These are phyloP conservation scores for Cladosporium sp. DNA, from an alignment of 2,329 filamentous ascomycete genomes.

Conservation along the genomic window DNA sequence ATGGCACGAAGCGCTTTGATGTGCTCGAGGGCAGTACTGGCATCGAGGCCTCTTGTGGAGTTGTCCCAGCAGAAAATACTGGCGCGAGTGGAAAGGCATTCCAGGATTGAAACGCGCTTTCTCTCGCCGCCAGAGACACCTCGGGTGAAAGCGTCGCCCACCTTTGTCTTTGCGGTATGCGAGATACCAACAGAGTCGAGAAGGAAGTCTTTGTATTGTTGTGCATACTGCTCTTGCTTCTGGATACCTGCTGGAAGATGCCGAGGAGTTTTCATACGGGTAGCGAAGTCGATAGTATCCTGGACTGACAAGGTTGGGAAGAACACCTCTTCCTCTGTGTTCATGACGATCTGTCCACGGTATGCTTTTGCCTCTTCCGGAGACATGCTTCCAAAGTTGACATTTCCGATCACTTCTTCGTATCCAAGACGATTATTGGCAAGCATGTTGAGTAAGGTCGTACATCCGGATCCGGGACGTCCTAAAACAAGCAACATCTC, in stretches of 20 bases:
- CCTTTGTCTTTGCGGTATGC: slow-evolving; percentile 61
- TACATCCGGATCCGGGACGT: slow-evolving; percentile 55
- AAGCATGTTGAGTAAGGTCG: slow-evolving; percentile 65
- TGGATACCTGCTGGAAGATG: slow-evolving; percentile 32
- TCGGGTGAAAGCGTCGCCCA: slow-evolving; percentile 62
- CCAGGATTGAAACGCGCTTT: slow-evolving; percentile 66
- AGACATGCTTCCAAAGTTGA: slow-evolving; percentile 51
- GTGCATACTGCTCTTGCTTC: slow-evolving; percentile 44
- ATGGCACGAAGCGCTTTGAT: slow-evolving; percentile 58
- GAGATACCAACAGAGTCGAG: slow-evolving; percentile 54
- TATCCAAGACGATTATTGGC: slow-evolving; percentile 51
- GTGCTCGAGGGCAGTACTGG: slow-evolving; percentile 54
- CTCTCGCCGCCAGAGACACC: slow-evolving; percentile 66
- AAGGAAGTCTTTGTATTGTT: slow-evolving; percentile 50
- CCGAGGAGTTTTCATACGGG: slow-evolving; percentile 48
- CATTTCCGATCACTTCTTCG: slow-evolving; percentile 28
- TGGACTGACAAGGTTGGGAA: slow-evolving; percentile 55
- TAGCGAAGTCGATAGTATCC: slow-evolving; percentile 54
- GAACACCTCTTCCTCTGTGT: slow-evolving; percentile 46
- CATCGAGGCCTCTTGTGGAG: slow-evolving; percentile 61
- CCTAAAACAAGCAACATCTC: slow-evolving; percentile 35
- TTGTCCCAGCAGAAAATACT: slow-evolving; percentile 66
- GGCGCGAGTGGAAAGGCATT: slow-evolving; percentile 55
- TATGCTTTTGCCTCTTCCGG: slow-evolving; percentile 39
- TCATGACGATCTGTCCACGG: slow-evolving; percentile 44